Base-by-base conservation (phyloP, 2,329 filamentous ascomycete species). In the Nothophoma quercina region DNA sequence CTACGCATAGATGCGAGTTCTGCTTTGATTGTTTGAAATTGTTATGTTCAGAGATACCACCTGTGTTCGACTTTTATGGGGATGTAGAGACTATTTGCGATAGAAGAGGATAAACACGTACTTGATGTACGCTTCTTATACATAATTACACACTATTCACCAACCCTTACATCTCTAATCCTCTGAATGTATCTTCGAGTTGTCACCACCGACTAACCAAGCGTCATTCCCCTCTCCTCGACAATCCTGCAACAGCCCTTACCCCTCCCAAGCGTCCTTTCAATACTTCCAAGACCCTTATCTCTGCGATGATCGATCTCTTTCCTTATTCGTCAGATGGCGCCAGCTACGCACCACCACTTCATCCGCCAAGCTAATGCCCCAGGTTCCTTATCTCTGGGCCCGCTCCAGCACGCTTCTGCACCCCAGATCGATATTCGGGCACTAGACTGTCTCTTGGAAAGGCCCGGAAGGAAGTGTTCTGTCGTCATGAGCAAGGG, bases 11-110 rank as follows among this genome's bases (percentile, higher is more conserved):
- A 16, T 34, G 36, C 33, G 40, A 18, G 9, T 51, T 29, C 40
- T 35, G 23, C 25, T 34, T 36, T 45, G n/a, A n/a, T 54, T 44
- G 18, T 44, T 48, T 53, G 18, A 21, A 43, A 28, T 53, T 39
- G 29, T 45, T 32, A n/a, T 42, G 44, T 51, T 56, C 33, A 50
- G 40, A 59, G 54, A 57, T 59, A 57, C 54, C 57, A 59, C 57
- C 30, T 47, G 33, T 45, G 53, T 51, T 45, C 10, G 22, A n/a
- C n/a, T 33, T 51, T 38, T 22, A n/a, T 12, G 36, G 28, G 43
- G 50, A 39, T 34, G 26, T 23, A 44, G 15, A 39, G 36, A 39
- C 21, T 10, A 9, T 46, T 43, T 19, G 26, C 42, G 16, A 39
- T 48, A 43, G 38, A 47, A 34, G 33, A 8, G 33, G 23, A 16